Evolutionary conservation across 306 rosid species (phyloP), one percentile per base, ranked within the genome.

Genomic region (Rosa rugosa): DNA sequence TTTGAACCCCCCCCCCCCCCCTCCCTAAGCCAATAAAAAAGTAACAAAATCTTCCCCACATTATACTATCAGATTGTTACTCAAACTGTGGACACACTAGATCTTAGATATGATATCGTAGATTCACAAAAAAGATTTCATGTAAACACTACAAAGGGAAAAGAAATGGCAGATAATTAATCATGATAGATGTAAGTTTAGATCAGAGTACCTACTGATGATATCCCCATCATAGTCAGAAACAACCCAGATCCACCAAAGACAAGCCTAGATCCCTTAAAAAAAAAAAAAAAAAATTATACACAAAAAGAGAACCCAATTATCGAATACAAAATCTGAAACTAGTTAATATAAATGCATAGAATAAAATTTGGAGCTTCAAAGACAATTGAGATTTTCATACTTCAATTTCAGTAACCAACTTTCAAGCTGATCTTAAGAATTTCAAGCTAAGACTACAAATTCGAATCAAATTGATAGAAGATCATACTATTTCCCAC

Each of bases 201-300:
- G 76, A 50, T 36, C 34, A 69, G 5, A 79, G 38, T 73, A 85
- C 94, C 81, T 93, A 95, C 99, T 14, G 83, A 38, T 45, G 97
- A 85, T 79, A 95, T 79, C 57, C 99, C 99, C 87, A 95, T 93
- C 67, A 91, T 36, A 72, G 71, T 86, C 45, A 95, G 92, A 82
- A 95, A 88, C 27, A 82, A 50, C 75, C 87, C 89, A 72, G 97
- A 83, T 76, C 97, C n/a, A n/a, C 99, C 23, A 93, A 80, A 89
- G 80, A 88, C 89, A 95, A 49, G 36, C 92, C 96, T 36, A 87
- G 74, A n/a, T n/a, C n/a, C n/a, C n/a, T n/a, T n/a, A n/a, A n/a
- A n/a, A n/a, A n/a, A n/a, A n/a, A n/a, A n/a, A n/a, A n/a, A n/a
- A n/a, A n/a, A n/a, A n/a, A n/a, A n/a, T n/a, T n/a, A n/a, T n/a